Evolutionary conservation across 2,329 filamentous ascomycete genomes (phyloP).

Genomic region (Cytospora leucostoma): DNA sequence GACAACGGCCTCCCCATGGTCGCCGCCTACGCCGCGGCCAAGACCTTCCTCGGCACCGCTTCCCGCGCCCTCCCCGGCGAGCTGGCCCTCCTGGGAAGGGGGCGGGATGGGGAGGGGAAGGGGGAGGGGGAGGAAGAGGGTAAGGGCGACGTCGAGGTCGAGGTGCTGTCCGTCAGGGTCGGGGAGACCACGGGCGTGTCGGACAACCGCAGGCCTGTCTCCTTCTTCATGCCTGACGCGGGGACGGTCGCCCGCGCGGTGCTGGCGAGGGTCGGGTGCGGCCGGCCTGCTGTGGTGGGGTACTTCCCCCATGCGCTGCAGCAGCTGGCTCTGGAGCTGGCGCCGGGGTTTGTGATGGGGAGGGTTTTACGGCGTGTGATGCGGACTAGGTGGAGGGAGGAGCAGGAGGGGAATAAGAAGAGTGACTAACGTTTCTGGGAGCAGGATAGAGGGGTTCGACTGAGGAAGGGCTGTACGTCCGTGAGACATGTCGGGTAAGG

Average conservation of each 20-base stretch:
- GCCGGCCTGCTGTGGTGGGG: slow-evolving; percentile 26
- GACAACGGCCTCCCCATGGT: slow-evolving; percentile 50
- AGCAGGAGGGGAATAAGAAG: slow-evolving; percentile 19
- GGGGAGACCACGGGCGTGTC: slow-evolving; percentile 30
- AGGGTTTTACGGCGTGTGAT: neutral
- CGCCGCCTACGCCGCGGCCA: slow-evolving; percentile 37
- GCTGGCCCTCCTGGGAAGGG: slow-evolving; percentile 26
- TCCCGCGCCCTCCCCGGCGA: slow-evolving; percentile 28
- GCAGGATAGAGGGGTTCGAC: neutral
- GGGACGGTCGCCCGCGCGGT: slow-evolving; percentile 29
- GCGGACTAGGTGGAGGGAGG: slow-evolving; percentile 13
- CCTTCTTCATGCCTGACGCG: slow-evolving; percentile 29
- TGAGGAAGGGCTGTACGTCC: too few relatives aligned
- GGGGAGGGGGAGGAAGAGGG: too few relatives aligned
- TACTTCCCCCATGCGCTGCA: slow-evolving; percentile 31
- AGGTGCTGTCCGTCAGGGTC: slow-evolving; percentile 31
- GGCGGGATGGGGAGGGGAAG: too few relatives aligned
- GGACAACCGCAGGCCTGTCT: slow-evolving; percentile 22
- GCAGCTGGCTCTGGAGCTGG: slow-evolving; percentile 9
- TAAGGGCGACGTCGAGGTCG: too few relatives aligned
- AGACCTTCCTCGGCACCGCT: slow-evolving; percentile 28
- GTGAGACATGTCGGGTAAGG: too few relatives aligned
- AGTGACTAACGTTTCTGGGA: neutral
- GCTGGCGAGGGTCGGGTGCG: slow-evolving; percentile 32
- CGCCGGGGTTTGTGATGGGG: slow-evolving; percentile 16